Evolutionary conservation across 2,329 filamentous ascomycete genomes (phyloP).

Genomic region (Botrytis fragariae): DNA sequence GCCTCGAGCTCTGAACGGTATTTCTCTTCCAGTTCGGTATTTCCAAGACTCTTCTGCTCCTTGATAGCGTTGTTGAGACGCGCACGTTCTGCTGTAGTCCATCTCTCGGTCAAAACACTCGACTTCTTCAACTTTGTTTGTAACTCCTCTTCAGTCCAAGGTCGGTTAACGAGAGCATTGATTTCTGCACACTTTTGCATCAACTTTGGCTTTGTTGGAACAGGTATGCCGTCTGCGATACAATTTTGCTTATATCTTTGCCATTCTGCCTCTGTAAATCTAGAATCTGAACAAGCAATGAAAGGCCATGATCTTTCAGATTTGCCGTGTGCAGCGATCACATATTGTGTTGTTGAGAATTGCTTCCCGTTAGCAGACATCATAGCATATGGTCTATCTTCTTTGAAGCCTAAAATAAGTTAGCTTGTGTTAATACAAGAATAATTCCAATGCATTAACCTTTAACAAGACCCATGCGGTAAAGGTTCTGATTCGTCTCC

Average conservation of each 20-base stretch:
- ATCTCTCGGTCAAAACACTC: conserved; percentile 63
- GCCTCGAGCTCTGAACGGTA: conserved; percentile 60
- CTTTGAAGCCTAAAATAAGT: conserved; percentile 62
- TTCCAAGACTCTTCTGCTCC: conserved; percentile 61
- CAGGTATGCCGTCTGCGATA: conserved; percentile 64
- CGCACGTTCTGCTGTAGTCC: conserved; percentile 65
- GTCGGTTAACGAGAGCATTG: conserved; percentile 72
- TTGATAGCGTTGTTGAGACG: conserved; percentile 63
- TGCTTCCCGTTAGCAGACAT: conserved; percentile 69
- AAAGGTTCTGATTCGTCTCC: conserved; percentile 69
- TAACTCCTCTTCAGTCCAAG: conserved; percentile 81
- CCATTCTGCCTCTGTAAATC: conserved; percentile 81
- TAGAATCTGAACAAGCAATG: conserved; percentile 80
- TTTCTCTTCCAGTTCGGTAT: conserved; percentile 55
- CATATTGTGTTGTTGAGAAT: conserved; percentile 84
- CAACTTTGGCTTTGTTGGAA: conserved; percentile 71
- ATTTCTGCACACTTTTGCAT: conserved; percentile 76
- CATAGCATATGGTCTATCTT: conserved; percentile 80
- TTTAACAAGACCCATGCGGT: conserved; percentile 87
- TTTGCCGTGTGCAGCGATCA: conserved; percentile 77
- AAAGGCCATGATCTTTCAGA: conserved; percentile 84
- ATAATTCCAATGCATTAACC: conserved; percentile 47
- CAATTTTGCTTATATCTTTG: conserved; percentile 76
- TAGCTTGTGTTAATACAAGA: conserved; percentile 30
- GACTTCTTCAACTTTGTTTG: conserved; percentile 73